Conservation (phyloP, 441 rosid genomes). For the Francoa sonchifolia region DNA sequence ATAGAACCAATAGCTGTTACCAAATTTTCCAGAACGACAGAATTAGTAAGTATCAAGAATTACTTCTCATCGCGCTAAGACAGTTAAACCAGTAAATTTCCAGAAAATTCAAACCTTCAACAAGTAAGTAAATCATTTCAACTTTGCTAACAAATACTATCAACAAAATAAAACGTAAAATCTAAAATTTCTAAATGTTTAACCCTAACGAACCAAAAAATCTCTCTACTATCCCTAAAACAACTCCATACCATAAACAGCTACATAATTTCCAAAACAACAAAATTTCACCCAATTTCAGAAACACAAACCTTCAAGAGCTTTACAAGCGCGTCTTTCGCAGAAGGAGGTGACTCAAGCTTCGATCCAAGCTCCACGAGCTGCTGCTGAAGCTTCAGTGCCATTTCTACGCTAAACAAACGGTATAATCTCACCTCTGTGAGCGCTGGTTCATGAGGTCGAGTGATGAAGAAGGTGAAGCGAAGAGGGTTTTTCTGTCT, state of each 20-base stretch:
- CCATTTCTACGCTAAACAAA: conserved; percentile 27
- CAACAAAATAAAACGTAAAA: background rate
- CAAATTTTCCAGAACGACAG: no score
- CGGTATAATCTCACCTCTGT: conserved; percentile 2
- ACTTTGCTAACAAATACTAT: background rate
- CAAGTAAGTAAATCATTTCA: background rate
- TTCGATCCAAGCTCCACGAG: conserved; percentile 85
- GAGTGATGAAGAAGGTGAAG: background rate
- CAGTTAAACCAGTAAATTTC: no score
- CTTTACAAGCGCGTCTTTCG: conserved; percentile 74
- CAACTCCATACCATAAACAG: background rate
- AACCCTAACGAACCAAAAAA: background rate
- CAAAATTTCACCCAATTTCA: background rate
- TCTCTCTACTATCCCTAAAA: conserved; percentile 9
- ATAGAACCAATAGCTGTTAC: background rate
- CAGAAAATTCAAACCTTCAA: background rate
- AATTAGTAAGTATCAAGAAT: no score
- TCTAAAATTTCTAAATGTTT: background rate
- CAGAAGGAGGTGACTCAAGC: conserved; percentile 60
- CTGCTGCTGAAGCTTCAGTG: conserved; percentile 49
- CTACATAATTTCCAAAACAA: background rate
- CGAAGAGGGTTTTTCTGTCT: background rate
- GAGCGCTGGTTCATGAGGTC: conserved; percentile 1
- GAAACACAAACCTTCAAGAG: conserved; percentile 62
- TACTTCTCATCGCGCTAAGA: no score